Evolutionary conservation across 306 rosid species (phyloP), one percentile per base, ranked within the genome.

Genomic region (Vigna angularis): DNA sequence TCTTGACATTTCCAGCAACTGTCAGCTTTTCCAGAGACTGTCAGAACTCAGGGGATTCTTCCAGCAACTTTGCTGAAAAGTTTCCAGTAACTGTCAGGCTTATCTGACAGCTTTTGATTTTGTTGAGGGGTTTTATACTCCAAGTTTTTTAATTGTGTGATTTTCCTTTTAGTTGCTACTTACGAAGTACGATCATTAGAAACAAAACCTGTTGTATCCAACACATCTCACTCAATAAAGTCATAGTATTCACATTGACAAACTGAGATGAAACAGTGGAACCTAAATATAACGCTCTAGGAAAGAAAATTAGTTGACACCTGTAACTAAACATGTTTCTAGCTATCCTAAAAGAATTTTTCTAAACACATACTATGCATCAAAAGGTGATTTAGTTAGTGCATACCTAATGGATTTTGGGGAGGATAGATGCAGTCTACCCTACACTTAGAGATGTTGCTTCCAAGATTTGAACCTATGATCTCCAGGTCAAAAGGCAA

Each of bases 261-360:
- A 32, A 5, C 28, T 13, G 28, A 55, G 26, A 20, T 15, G 58
- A 63, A 16, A 24, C 20, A 6, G 18, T 9, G 57, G 32, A n/a
- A 18, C 62, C 71, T 48, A 50, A 32, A 26, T 74, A 49, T 14
- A 65, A 65, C 38, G 65, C 55, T 22, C 32, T 38, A 15, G 7
- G 20, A 52, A 71, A 38, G 66, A 62, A 49, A 68, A 58, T 56
- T 75, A 48, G 40, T 34, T 22, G n/a, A 50, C 44, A 40, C 58
- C 30, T 7, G 49, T 49, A 72, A 71, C 63, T 34, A 65, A 44
- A 73, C 52, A 80, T 44, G 79, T 73, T 40, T 51, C 18, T 53
- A 26, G 28, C 52, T 32, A 36, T 30, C 66, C 66, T 61, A 28
- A 61, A 58, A 26, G 0, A 58, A 12, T 14, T 17, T 62, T 66